Percentiles rank a stretch among this genome's conserved stretches.
Conservation (phyloP, 2,329 filamentous ascomycete genomes). For the Aspergillus sp. region DNA sequence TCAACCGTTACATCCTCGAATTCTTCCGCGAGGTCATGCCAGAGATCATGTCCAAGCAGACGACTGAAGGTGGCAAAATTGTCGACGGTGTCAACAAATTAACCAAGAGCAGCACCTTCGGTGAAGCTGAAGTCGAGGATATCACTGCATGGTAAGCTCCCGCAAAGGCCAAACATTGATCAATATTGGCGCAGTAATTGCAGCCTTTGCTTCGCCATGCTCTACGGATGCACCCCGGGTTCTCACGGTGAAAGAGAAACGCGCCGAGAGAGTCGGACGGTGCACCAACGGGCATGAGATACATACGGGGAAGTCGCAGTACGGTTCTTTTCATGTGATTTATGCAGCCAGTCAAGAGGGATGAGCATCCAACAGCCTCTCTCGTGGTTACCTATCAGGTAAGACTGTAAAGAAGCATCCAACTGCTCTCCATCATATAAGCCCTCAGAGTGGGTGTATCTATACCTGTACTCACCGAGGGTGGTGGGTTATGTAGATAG, state of each 20-base stretch:
- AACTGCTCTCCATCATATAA: constrained; percentile 34
- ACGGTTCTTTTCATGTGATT: constrained; percentile 26
- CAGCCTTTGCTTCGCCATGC: constrained; percentile 15
- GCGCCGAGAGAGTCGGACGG: constrained; percentile 7
- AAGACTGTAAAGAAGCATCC: constrained; percentile 37
- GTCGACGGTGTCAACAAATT: constrained; percentile 54
- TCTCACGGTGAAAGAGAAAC: constrained; percentile 12
- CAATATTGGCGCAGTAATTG: constrained; percentile 23
- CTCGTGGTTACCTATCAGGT: constrained; percentile 24
- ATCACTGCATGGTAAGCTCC: constrained; percentile 78
- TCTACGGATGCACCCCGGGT: constrained; percentile 5
- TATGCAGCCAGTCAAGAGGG: constrained; percentile 32
- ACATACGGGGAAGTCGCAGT: constrained; percentile 25
- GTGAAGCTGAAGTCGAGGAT: constrained; percentile 91
- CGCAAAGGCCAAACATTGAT: neutral
- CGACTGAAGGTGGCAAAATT: constrained; percentile 39
- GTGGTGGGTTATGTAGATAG: constrained; percentile 13
- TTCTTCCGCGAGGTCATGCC: constrained; percentile 79
- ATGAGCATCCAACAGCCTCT: constrained; percentile 38
- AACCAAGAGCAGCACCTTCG: constrained; percentile 85
- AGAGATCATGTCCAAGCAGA: constrained; percentile 72
- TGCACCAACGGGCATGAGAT: constrained; percentile 5
- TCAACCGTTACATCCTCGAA: constrained; percentile 76
- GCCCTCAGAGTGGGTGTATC: neutral
- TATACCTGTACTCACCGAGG: constrained; percentile 4